phyloP scores from a whole-genome alignment of 2,329 filamentous ascomycete genomes.

The Pseudogymnoascus sp. region DNA sequence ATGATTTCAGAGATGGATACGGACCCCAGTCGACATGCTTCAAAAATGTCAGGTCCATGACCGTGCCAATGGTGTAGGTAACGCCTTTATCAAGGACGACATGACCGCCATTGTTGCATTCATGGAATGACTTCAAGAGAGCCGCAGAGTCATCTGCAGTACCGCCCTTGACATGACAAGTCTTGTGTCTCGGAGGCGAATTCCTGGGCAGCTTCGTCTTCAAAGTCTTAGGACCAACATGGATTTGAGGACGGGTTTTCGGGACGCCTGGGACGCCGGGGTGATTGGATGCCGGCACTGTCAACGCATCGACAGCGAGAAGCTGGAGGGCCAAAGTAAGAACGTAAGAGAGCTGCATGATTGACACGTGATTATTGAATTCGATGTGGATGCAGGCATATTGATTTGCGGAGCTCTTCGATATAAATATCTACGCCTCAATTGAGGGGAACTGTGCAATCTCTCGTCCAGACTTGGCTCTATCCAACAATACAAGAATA shows the following conservation, averaged over 20 bases:
- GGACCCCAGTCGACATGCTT: constrained; percentile 54
- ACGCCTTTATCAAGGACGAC: constrained; percentile 47
- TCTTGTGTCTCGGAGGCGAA: not conserved
- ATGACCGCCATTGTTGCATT: constrained; percentile 55
- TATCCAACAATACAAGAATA: not conserved
- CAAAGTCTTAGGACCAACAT: not conserved
- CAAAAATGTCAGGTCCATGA: constrained; percentile 58
- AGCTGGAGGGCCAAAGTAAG: not conserved
- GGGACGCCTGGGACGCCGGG: not conserved
- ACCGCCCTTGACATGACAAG: constrained; percentile 23
- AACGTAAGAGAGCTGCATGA: not conserved
- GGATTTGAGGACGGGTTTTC: not conserved
- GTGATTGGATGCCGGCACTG: not conserved
- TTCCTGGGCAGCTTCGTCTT: not conserved
- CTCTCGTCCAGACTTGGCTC: not conserved
- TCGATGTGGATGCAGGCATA: not conserved
- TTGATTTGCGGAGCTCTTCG: constrained; percentile 2
- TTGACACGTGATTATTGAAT: not conserved
- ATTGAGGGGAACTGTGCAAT: not conserved
- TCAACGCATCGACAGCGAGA: not conserved
- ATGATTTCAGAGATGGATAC: not conserved
- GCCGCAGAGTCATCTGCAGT: constrained; percentile 32
- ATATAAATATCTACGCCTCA: not conserved
- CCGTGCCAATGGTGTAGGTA: constrained; percentile 56
- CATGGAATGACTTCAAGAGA: constrained; percentile 47